Evolutionary conservation across 2,329 filamentous ascomycete genomes (phyloP), one percentile per base, ranked within the genome.

Genomic region (Acarospora socialis): DNA sequence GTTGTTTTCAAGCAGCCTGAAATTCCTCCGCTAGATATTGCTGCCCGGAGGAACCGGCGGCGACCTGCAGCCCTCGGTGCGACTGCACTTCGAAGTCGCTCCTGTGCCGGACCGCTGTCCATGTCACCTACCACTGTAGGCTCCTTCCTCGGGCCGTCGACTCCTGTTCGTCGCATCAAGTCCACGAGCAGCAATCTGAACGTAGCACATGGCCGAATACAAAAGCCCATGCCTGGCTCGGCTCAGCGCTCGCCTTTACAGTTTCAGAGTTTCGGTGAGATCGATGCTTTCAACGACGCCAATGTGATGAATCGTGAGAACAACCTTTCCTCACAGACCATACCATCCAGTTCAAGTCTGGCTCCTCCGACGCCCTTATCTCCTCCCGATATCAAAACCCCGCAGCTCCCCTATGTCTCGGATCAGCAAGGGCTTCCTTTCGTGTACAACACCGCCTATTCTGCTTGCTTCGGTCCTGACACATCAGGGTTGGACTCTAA

Each of bases 171-270:
- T 14, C 40, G 40, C 13, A 43, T 41, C 14, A 38, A 37, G 25
- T 43, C 40, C 6, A 38, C 37, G 4, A 33, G 40, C 16, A 34
- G 40, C 14, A 54, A 51, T 36, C 51, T 63, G 6, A 56, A 56
- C 42, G 51, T 56, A 28, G 50, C 55, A 20, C 63, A 60, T 41
- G 56, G 58, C 0, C 59, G 61, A 29, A 52, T 65, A 17, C 49
- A 61, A 13, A 65, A 65, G 31, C 30, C 34, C 8, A 30, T 33
- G n/a, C 16, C 28, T 4, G 21, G 21, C 14, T 28, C 38, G 4
- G 49, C 57, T 27, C 61, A 62, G 30, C 52, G 58, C 17, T 65
- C 61, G n/a, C 61, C 61, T 14, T 46, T 63, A 21, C 59, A 57
- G 27, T 50, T 61, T 30, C 48, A 55, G 12, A 57, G 50, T 4